Conservation (phyloP, 305 asterid genomes). For the Fraxinus nigra region DNA sequence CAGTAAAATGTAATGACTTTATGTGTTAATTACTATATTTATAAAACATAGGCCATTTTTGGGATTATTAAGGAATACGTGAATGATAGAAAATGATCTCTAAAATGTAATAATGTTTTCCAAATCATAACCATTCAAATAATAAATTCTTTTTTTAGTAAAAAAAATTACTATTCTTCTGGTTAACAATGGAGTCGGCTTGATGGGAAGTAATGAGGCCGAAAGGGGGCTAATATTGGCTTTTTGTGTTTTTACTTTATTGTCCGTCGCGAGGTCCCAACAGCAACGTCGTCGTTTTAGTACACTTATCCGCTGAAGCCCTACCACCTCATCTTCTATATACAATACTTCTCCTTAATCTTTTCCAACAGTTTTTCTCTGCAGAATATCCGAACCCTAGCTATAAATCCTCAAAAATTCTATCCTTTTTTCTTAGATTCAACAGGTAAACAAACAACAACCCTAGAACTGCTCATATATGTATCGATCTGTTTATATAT, state of each 20-base stretch:
- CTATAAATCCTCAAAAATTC: neutral
- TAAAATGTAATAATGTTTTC: no score
- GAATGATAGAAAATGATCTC: neutral
- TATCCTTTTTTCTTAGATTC: neutral
- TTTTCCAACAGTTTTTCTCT: slow-evolving; percentile 15
- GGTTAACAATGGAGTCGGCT: neutral
- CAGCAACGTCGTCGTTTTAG: neutral
- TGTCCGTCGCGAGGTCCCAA: neutral
- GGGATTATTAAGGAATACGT: neutral
- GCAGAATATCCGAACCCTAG: slow-evolving; percentile 27
- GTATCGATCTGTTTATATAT: neutral
- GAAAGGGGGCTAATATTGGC: neutral
- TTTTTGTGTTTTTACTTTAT: neutral
- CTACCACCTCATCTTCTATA: neutral
- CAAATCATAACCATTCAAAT: neutral
- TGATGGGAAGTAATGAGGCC: neutral
- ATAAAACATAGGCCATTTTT: neutral
- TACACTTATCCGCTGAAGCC: neutral
- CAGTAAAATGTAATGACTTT: no score
- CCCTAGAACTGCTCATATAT: neutral
- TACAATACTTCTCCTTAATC: neutral
- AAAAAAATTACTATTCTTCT: neutral
- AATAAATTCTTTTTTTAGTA: no score
- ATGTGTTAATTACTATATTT: neutral
- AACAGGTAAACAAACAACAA: slow-evolving; percentile 25